Evolutionary conservation across 2,329 filamentous ascomycete genomes (phyloP), one percentile per base, ranked within the genome.

Genomic region (Amylocarpus encephaloides): DNA sequence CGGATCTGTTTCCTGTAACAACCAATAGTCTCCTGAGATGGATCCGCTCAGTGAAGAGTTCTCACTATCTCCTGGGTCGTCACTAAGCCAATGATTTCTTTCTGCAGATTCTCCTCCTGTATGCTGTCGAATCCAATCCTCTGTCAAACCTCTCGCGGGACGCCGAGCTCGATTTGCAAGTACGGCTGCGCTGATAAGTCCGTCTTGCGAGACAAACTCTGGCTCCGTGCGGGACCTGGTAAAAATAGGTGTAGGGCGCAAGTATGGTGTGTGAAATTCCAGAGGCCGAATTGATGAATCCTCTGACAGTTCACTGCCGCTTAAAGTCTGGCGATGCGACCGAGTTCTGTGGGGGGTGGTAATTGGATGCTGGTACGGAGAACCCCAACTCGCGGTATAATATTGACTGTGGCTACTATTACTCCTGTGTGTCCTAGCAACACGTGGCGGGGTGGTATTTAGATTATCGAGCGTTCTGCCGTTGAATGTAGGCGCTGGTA

Each of bases 81-180:
- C 88, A 66, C 88, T 94, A 59, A 90, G 76, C 89, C 89, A 95
- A 68, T 89, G 85, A 54, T 80, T 82, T 58, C 81, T 80, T 65
- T 93, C 87, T 30, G 78, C 79, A 57, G 76, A 77, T 58, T 85
- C 80, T 56, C 79, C 78, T n/a, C 83, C 62, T n/a, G 88, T 83
- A 64, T 91, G 88, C 54, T 88, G 85, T 53, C 86, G 85, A 58
- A 93, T 89, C 88, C 88, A 92, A 72, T 90, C 86, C 67, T 91
- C 85, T 0, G 86, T 89, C 48, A 91, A 77, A 52, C 84, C 82
- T 57, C 75, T 73, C 13, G 75, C 71, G 49, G 78, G 73, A 64
- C 82, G 71, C 63, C 81, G 70, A 43, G 75, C 81, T 57, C 81
- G 76, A 60, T 83, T 84, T 43, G 78, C 79, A 54, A 85, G 76